A percentile compares a stretch with the other conserved stretches of the same genome.
phyloP scores from a whole-genome alignment of 2,329 filamentous ascomycete species.

The Botryotinia calthae region DNA sequence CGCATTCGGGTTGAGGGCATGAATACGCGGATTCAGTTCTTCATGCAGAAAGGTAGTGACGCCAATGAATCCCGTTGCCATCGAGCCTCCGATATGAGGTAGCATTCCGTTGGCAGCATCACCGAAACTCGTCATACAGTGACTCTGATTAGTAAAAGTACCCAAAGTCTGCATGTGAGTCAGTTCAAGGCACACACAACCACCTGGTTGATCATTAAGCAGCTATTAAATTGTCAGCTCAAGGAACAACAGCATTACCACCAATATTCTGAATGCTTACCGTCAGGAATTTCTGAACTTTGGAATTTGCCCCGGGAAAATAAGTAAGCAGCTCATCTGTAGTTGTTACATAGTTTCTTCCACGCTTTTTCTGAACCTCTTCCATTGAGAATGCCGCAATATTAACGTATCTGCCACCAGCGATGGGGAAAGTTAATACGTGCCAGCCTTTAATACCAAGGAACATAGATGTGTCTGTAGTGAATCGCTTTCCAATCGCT shows the following conservation, averaged over 20 bases:
- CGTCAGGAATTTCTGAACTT: constrained; percentile 15
- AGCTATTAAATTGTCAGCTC: constrained; percentile 13
- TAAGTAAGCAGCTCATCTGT: constrained; percentile 22
- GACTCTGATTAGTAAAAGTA: constrained; percentile 19
- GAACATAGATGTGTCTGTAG: constrained; percentile 23
- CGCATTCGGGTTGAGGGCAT: constrained; percentile 15
- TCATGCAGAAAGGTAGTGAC: constrained; percentile 22
- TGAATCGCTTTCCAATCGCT: constrained; percentile 20
- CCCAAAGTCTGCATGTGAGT: constrained; percentile 15
- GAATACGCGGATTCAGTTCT: constrained; percentile 22
- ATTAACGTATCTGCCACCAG: constrained; percentile 15
- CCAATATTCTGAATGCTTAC: constrained; percentile 10
- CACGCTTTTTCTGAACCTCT: constrained; percentile 20
- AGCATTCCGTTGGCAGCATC: constrained; percentile 25
- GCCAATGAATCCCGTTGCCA: constrained; percentile 23
- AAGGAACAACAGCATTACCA: not conserved
- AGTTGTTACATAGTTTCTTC: constrained; percentile 20
- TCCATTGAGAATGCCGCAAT: constrained; percentile 23
- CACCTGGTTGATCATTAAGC: constrained; percentile 16
- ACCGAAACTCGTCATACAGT: constrained; percentile 23
- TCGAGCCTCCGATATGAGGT: constrained; percentile 24
- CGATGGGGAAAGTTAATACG: constrained; percentile 22
- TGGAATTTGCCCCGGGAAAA: constrained; percentile 20
- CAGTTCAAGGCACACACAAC: constrained; percentile 21
- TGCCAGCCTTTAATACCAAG: constrained; percentile 20